phyloP scores from a whole-genome alignment of 306 rosid species.

The Acacia acuminata region DNA sequence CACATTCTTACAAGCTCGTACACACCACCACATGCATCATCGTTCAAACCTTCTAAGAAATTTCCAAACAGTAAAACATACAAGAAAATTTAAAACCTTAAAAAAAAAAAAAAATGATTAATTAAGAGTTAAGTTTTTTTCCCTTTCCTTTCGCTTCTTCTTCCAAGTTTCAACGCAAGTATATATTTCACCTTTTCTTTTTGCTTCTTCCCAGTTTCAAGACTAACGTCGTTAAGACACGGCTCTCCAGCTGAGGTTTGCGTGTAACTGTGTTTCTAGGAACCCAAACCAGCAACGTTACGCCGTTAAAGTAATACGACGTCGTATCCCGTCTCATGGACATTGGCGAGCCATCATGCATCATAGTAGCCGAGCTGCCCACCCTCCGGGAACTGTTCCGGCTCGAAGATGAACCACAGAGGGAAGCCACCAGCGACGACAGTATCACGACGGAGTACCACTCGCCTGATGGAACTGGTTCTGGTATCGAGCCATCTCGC shows the following conservation, averaged over 20 bases:
- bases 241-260: not conserved
- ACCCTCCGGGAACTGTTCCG: conserved; percentile 75
- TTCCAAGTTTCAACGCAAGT: not conserved
- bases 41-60: too few species aligned
- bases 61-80: too few species aligned
- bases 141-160: conserved; percentile 47
- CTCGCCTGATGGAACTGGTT: conserved; percentile 36
- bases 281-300: not conserved
- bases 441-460: conserved; percentile 73
- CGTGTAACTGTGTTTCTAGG: not conserved
- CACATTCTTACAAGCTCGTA: too few species aligned
- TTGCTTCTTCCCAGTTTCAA: not conserved
- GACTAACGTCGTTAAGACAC: not conserved
- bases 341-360: conserved; percentile 34
- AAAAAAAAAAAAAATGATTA: too few species aligned
- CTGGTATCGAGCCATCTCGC: conserved; percentile 44
- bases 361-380: conserved; percentile 37
- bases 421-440: conserved; percentile 63
- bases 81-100: not conserved
- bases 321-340: conserved; percentile 44
- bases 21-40: too few species aligned
- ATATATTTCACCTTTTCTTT: not conserved
- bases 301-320: not conserved
- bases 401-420: conserved; percentile 59
- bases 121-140: conserved; percentile 56